These are phyloP conservation scores for Neofusicoccum kwambonambiense DNA, from an alignment of 2,329 filamentous ascomycete species.

Conservation along the genomic window DNA sequence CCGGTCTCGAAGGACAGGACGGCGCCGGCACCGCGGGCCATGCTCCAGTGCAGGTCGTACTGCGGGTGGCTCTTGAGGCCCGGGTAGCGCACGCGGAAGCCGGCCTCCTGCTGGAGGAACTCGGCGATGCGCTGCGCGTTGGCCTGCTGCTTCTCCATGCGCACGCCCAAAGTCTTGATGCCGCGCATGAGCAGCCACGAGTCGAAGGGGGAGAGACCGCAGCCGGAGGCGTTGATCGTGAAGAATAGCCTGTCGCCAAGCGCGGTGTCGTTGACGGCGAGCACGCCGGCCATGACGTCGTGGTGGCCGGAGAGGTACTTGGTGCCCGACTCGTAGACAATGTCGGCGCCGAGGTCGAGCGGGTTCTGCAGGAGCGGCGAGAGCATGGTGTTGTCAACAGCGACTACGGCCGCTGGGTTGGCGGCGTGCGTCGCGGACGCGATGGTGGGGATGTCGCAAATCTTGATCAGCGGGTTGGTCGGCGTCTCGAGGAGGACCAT, in stretches of 20 bases:
- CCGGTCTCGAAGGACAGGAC: constrained; percentile 97
- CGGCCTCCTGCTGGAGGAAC: constrained; percentile 77
- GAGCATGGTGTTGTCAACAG: constrained; percentile 99
- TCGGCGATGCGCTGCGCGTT: constrained; percentile 89
- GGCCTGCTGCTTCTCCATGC: constrained; percentile 97
- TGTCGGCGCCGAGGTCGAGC: constrained; percentile 88
- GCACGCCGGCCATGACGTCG: constrained; percentile 97
- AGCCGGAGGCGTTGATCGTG: constrained; percentile 94
- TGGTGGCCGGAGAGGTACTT: constrained; percentile 98
- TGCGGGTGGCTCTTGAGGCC: constrained; percentile 93
- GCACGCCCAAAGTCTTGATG: constrained; percentile 93
- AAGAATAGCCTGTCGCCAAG: constrained; percentile 92
- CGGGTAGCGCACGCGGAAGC: constrained; percentile 94
- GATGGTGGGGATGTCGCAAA: constrained; percentile 85
- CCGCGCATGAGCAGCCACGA: constrained; percentile 93
- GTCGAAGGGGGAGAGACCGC: constrained; percentile 91
- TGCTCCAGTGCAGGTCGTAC: constrained; percentile 93
- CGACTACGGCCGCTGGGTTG: constrained; percentile 77
- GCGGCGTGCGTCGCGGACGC: constrained; percentile 71
- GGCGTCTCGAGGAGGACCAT: constrained; percentile 97
- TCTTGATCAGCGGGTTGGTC: constrained; percentile 97
- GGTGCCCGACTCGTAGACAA: constrained; percentile 96
- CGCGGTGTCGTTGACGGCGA: constrained; percentile 79
- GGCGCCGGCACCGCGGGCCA: constrained; percentile 90
- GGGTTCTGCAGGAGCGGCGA: constrained; percentile 93